These are phyloP conservation scores for Microcera coccophila DNA, from an alignment of 2,329 filamentous ascomycete species.

Conservation along the genomic window DNA sequence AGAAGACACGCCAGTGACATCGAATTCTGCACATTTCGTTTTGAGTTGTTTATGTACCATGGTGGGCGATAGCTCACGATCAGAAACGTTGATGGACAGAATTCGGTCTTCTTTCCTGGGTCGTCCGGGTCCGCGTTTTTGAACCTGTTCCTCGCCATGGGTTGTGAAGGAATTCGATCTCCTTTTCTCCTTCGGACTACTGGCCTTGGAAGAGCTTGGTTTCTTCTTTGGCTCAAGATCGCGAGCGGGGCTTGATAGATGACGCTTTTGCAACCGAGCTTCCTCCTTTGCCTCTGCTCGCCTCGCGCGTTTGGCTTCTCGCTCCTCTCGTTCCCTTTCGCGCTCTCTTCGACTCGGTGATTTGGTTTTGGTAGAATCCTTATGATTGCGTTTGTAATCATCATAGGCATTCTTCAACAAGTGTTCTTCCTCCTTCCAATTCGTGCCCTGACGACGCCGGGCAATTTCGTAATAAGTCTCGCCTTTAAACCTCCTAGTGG, in stretches of 20 bases:
- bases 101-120: slow-evolving; percentile 53
- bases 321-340: slow-evolving; percentile 39
- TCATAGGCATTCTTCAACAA: slow-evolving; percentile 74
- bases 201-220: slow-evolving; percentile 30
- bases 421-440: slow-evolving; percentile 85
- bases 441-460: slow-evolving; percentile 73
- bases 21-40: slow-evolving; percentile 51
- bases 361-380: slow-evolving; percentile 46
- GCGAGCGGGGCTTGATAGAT: slow-evolving; percentile 46
- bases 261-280: slow-evolving; percentile 41
- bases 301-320: slow-evolving; percentile 41
- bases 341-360: slow-evolving; percentile 46
- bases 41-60: slow-evolving; percentile 47
- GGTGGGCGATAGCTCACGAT: slow-evolving; percentile 51
- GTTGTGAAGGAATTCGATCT: slow-evolving; percentile 40
- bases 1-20: slow-evolving; percentile 49
- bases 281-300: slow-evolving; percentile 47
- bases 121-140: slow-evolving; percentile 50
- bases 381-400: slow-evolving; percentile 53
- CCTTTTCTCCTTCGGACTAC: slow-evolving; percentile 49
- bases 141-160: slow-evolving; percentile 45
- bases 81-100: slow-evolving; percentile 46
- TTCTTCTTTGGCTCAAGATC: slow-evolving; percentile 47
- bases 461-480: slow-evolving; percentile 86
- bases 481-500: slow-evolving; percentile 70